Conservation (phyloP, 2,329 filamentous ascomycete species). For the Incumbomyces lentus region DNA sequence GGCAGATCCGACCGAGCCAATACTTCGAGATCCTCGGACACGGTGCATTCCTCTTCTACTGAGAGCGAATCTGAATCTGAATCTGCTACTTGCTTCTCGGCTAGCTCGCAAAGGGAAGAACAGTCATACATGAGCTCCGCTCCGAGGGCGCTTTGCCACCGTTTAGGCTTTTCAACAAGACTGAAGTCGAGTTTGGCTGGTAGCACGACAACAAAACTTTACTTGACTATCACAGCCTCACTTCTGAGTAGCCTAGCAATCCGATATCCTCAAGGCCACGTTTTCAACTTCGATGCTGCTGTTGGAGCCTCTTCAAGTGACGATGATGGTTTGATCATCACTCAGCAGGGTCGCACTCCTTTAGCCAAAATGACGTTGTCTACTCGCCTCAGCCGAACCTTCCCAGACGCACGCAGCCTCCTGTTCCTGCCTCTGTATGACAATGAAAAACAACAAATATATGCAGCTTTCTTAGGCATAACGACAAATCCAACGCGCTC, state of each 20-base stretch:
- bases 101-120: background rate
- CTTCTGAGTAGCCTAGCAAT: background rate
- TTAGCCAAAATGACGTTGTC: background rate
- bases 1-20: background rate
- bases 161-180: constrained; percentile 4
- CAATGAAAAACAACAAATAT: constrained; percentile 5
- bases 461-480: constrained; percentile 5
- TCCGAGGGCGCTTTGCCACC: background rate
- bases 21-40: too few species aligned
- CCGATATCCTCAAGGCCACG: constrained; percentile 4
- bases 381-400: background rate
- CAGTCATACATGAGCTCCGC: background rate
- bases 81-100: background rate
- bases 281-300: constrained; percentile 5
- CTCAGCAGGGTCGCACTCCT: background rate
- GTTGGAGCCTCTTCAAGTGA: constrained; percentile 2
- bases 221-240: background rate
- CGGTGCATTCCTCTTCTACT: background rate
- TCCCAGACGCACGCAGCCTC: constrained; percentile 1
- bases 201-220: background rate
- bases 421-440: constrained; percentile 5
- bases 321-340: too few species aligned
- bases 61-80: background rate
- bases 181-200: constrained; percentile 4
- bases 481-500: background rate